Evolutionary conservation across 805 yeast species (phyloP).

Genomic region (Kregervanrija delftensis): DNA sequence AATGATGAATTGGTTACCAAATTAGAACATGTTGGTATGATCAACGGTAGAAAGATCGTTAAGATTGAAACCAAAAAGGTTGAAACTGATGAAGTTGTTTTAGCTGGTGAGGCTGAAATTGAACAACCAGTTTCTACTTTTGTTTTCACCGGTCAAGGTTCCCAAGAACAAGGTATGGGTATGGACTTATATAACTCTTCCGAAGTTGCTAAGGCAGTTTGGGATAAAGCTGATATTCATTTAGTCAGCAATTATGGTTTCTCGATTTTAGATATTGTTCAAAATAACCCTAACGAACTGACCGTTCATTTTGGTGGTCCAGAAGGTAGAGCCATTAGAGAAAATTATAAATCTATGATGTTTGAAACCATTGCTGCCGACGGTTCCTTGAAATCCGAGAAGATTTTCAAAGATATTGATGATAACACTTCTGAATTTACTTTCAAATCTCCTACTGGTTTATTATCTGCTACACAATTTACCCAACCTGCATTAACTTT

Average conservation of each 20-base stretch:
- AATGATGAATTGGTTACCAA: conserved; percentile 82
- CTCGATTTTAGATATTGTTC: conserved; percentile 92
- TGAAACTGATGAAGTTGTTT: conserved; percentile 70
- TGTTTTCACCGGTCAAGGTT: conserved; percentile 99
- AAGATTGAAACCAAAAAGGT: conserved; percentile 84
- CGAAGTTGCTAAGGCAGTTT: conserved; percentile 86
- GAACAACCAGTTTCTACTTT: conserved; percentile 97
- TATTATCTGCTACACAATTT: conserved; percentile 95
- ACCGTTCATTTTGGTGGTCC: conserved; percentile 98
- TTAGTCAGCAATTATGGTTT: conserved; percentile 92
- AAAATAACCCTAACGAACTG: conserved; percentile 89
- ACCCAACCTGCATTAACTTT: conserved; percentile 98
- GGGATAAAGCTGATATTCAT: conserved; percentile 97
- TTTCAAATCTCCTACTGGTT: conserved; percentile 88
- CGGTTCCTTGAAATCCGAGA: conserved; percentile 82
- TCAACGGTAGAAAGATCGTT: conserved; percentile 96
- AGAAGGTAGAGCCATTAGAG: conserved; percentile 90
- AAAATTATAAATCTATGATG: conserved; percentile 94
- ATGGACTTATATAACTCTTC: conserved; percentile 93
- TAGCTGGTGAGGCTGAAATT: conserved; percentile 95
- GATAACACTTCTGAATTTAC: conserved; percentile 78
- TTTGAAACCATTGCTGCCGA: conserved; percentile 88
- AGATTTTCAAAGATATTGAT: conserved; percentile 88
- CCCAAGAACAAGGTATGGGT: conserved; percentile 99
- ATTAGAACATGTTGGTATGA: conserved; percentile 96